Evolutionary conservation across 495 filamentous ascomycete species (phyloP).

Genomic region (Tuber brumale): DNA sequence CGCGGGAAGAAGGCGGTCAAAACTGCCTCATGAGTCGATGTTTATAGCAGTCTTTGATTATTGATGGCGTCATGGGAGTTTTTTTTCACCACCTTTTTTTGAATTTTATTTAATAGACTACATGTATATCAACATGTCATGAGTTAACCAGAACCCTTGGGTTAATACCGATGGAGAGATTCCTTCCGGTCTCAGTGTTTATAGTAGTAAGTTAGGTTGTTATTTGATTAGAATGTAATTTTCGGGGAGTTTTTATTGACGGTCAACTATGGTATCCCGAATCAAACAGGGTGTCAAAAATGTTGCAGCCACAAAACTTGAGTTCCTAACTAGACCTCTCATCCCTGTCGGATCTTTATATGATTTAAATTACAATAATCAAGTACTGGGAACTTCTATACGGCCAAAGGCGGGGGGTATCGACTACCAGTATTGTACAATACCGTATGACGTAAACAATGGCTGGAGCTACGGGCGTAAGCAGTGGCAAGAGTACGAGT

Average conservation of each 20-base stretch:
- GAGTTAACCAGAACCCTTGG: neutral
- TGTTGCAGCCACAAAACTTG: neutral
- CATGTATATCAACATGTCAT: neutral
- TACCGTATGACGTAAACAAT: no score
- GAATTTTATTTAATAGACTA: neutral
- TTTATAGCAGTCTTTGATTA: neutral
- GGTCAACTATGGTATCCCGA: neutral
- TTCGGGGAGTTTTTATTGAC: neutral
- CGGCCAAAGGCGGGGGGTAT: no score
- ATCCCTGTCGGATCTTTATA: neutral
- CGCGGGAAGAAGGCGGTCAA: slow-evolving; percentile 12
- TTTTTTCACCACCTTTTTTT: neutral
- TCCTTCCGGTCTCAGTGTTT: neutral
- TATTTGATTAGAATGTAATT: neutral
- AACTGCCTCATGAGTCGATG: neutral
- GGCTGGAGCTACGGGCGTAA: no score
- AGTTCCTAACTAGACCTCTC: neutral
- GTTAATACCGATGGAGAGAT: neutral
- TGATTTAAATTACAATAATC: neutral
- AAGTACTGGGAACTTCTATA: neutral
- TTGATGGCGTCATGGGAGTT: neutral
- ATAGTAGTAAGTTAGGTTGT: neutral
- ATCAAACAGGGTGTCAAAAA: neutral
- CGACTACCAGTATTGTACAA: no score
- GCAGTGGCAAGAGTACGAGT: no score